These are phyloP conservation scores for Albizia julibrissin DNA, from an alignment of 306 rosid species.

Conservation along the genomic window DNA sequence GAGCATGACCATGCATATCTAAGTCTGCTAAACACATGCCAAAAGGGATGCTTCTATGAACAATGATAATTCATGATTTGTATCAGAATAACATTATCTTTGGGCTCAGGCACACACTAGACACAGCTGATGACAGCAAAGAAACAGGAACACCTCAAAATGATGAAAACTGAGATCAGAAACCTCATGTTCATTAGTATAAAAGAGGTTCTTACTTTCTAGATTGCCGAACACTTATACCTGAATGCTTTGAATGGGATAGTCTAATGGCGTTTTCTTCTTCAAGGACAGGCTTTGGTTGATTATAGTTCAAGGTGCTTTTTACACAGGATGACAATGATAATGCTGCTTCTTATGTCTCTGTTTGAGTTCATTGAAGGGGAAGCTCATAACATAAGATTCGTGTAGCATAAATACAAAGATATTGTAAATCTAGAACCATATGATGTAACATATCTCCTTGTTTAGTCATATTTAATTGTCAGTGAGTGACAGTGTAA, in stretches of 20 bases:
- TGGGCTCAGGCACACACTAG: neutral
- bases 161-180: neutral
- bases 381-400: neutral
- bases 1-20: neutral
- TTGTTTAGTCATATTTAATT: neutral
- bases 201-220: neutral
- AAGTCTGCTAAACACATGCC: neutral
- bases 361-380: neutral
- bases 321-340: neutral
- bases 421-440: neutral
- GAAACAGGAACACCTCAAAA: neutral
- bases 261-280: neutral
- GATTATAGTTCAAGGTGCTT: neutral
- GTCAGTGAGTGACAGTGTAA: neutral
- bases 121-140: neutral
- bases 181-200: neutral
- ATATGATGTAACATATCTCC: neutral
- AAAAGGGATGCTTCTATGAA: neutral
- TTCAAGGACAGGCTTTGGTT: neutral
- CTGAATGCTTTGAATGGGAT: neutral
- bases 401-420: neutral
- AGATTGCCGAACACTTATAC: neutral
- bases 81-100: neutral
- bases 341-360: neutral
- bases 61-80: neutral